Conservation (phyloP, 176 grass and related monocot species). For the Cenchrus purpureus region DNA sequence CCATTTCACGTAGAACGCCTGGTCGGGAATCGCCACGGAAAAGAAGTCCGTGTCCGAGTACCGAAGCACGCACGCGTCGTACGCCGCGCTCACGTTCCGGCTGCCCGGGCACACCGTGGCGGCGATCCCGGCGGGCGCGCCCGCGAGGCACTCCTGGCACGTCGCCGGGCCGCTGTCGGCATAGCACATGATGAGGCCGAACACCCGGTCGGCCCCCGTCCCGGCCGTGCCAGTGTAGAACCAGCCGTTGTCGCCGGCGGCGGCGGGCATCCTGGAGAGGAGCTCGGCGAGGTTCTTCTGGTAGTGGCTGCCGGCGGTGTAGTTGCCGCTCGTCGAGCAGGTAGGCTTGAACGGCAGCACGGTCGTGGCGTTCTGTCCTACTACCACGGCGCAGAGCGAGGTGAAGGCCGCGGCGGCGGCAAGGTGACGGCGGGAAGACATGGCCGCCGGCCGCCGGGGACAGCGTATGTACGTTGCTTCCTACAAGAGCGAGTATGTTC, state of each 20-base stretch:
- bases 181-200: slow-evolving; percentile 39
- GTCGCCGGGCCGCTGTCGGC: not conserved
- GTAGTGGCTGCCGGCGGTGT: slow-evolving; percentile 32
- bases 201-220: not conserved
- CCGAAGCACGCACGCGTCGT: slow-evolving; percentile 43
- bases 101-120: not conserved
- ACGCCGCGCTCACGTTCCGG: not conserved
- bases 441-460: not conserved
- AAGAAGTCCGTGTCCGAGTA: slow-evolving; percentile 33
- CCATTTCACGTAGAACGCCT: not conserved
- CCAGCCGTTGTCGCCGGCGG: not conserved
- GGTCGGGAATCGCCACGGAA: not conserved
- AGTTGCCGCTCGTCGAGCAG: slow-evolving; percentile 30
- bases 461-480: too few species aligned
- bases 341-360: not conserved
- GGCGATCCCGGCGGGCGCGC: not conserved
- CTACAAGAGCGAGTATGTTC: too few species aligned
- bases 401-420: not conserved
- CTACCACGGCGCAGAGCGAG: not conserved
- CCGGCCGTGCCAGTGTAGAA: slow-evolving; percentile 22
- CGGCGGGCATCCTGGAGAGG: not conserved
- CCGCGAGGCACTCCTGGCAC: slow-evolving; percentile 5
- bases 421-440: not conserved
- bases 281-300: slow-evolving; percentile 39
- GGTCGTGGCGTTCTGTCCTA: not conserved